Percentiles rank a stretch among this genome's conserved stretches.
These are phyloP conservation scores for Fusarium goolgardi DNA, from an alignment of 2,329 filamentous ascomycete species.

Conservation along the genomic window DNA sequence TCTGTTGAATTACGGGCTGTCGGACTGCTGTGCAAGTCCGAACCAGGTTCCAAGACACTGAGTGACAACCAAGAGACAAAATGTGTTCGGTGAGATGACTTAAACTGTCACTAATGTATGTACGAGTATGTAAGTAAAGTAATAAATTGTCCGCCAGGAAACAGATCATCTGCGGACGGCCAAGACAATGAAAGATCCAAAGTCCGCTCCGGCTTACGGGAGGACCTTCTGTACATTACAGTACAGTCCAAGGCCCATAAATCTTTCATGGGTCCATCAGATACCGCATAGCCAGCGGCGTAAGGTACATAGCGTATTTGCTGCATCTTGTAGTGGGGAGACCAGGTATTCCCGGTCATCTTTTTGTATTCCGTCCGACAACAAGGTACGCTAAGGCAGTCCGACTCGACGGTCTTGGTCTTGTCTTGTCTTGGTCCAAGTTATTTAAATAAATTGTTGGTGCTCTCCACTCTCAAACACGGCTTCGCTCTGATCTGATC, in stretches of 20 bases:
- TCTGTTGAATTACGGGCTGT: conserved; percentile 30
- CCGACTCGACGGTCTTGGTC: conserved; percentile 10
- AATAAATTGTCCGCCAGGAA: neutral
- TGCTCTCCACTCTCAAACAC: conserved; percentile 7
- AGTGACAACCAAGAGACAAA: conserved; percentile 19
- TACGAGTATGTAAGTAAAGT: neutral
- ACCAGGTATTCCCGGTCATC: conserved; percentile 33
- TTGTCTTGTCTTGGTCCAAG: conserved; percentile 18
- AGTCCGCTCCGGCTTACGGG: conserved; percentile 3
- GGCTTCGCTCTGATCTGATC: neutral
- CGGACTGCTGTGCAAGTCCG: conserved; percentile 43
- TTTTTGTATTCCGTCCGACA: conserved; percentile 44
- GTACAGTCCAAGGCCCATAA: neutral
- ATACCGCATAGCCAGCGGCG: neutral
- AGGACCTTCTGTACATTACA: neutral
- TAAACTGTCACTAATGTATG: conserved; percentile 10
- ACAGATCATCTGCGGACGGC: conserved; percentile 4
- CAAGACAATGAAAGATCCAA: conserved; percentile 8
- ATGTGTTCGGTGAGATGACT: conserved; percentile 32
- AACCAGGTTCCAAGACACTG: conserved; percentile 10
- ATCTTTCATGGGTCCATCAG: neutral
- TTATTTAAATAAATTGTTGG: conserved; percentile 33
- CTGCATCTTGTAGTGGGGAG: neutral
- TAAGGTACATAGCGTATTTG: neutral
- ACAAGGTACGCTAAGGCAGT: conserved; percentile 29